Percentiles rank a stretch among this genome's conserved stretches.
phyloP scores from a whole-genome alignment of 2,329 filamentous ascomycete genomes.

The Ophiosphaerella herpotricha region DNA sequence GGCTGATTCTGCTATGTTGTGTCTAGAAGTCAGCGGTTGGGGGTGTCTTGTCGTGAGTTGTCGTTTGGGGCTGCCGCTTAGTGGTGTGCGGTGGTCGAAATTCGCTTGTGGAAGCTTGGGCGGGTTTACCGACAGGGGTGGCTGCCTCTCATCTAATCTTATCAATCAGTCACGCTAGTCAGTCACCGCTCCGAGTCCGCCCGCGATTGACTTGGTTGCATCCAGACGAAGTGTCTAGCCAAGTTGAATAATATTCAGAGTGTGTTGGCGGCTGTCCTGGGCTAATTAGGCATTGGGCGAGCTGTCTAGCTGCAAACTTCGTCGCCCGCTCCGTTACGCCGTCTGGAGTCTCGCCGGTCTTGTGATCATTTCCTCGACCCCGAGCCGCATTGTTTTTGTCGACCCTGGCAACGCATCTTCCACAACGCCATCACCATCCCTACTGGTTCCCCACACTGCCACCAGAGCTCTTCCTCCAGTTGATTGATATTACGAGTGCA shows the following conservation, averaged over 20 bases:
- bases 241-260: neutral
- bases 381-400: slow-evolving; percentile 25
- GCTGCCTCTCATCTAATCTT: slow-evolving; percentile 28
- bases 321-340: neutral
- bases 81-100: slow-evolving; percentile 26
- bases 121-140: slow-evolving; percentile 6
- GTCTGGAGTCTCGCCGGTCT: neutral
- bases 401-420: slow-evolving; percentile 31
- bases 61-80: slow-evolving; percentile 25
- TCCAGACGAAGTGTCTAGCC: no score
- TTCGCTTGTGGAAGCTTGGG: slow-evolving; percentile 27
- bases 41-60: slow-evolving; percentile 34
- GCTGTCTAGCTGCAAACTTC: neutral
- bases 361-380: slow-evolving; percentile 16
- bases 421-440: slow-evolving; percentile 22
- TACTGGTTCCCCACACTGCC: slow-evolving; percentile 24
- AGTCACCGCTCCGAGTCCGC: slow-evolving; percentile 3
- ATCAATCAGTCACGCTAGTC: slow-evolving; percentile 30
- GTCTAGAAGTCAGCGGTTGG: slow-evolving; percentile 43
- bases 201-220: slow-evolving; percentile 1
- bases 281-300: neutral
- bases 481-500: slow-evolving; percentile 15
- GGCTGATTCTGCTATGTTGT: slow-evolving; percentile 53
- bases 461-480: slow-evolving; percentile 18
- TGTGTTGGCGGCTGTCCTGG: slow-evolving; percentile 3